A percentile compares a stretch with the other conserved stretches of the same genome.
Evolutionary conservation across 306 rosid species (phyloP).

Genomic region (Delonix regia): DNA sequence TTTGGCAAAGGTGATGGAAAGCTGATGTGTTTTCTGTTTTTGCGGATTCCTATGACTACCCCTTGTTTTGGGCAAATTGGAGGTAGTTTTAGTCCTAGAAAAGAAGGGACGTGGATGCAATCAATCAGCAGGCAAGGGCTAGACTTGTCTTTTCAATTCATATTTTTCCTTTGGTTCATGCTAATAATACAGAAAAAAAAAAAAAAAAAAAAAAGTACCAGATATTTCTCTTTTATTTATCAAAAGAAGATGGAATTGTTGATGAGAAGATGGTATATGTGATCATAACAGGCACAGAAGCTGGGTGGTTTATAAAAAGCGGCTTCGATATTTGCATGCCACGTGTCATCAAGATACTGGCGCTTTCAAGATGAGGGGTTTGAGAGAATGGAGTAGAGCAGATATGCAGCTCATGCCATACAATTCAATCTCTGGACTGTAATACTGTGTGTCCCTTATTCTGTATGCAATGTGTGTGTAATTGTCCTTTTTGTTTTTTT

Average conservation of each 20-base stretch:
- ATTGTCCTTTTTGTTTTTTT: background rate
- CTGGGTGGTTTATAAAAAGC: constrained; percentile 50
- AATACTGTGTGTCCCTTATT: too few species aligned
- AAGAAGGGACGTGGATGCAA: constrained; percentile 30
- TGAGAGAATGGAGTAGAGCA: constrained; percentile 70
- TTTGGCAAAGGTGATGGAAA: constrained; percentile 17
- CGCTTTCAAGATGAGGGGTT: constrained; percentile 71
- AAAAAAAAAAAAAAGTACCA: background rate
- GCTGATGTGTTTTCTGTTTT: constrained; percentile 37
- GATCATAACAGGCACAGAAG: constrained; percentile 53
- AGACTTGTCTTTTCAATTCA: constrained; percentile 33
- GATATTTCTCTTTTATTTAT: constrained; percentile 25
- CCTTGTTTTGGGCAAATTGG: constrained; percentile 60
- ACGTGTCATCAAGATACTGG: constrained; percentile 70
- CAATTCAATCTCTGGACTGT: constrained; percentile 50
- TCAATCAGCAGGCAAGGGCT: constrained; percentile 37
- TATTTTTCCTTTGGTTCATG: background rate
- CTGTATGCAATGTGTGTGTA: background rate
- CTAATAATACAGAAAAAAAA: too few species aligned
- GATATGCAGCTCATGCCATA: constrained; percentile 43
- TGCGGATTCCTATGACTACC: constrained; percentile 60
- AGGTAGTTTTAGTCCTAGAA: constrained; percentile 18
- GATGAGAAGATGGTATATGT: constrained; percentile 47
- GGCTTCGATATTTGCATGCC: constrained; percentile 66
- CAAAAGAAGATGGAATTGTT: constrained; percentile 44